phyloP scores from a whole-genome alignment of 768 basidiomycete genomes.

The Amanita inopinata region DNA sequence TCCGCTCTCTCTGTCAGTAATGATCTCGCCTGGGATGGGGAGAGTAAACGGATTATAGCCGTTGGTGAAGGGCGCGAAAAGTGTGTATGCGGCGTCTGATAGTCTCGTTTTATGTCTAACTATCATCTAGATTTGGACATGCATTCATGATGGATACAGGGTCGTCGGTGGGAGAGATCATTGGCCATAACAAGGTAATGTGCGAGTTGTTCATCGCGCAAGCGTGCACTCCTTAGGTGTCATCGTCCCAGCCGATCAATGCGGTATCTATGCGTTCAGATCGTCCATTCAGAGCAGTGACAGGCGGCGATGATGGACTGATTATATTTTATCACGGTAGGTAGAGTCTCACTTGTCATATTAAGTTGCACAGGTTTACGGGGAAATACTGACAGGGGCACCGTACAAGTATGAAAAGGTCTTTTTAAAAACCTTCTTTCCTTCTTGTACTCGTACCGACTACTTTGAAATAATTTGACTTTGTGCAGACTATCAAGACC shows the following conservation, averaged over 20 bases:
- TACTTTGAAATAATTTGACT: neutral
- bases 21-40: slow-evolving; percentile 94
- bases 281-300: slow-evolving; percentile 85
- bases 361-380: neutral
- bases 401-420: slow-evolving; percentile 91
- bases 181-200: slow-evolving; percentile 77
- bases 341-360: slow-evolving; percentile 4
- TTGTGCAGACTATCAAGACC: slow-evolving; percentile 61
- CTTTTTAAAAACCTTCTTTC: no score
- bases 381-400: slow-evolving; percentile 33
- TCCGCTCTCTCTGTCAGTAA: slow-evolving; percentile 42
- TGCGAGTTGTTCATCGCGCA: neutral
- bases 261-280: slow-evolving; percentile 82
- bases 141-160: slow-evolving; percentile 82
- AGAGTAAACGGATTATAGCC: slow-evolving; percentile 91
- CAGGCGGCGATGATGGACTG: slow-evolving; percentile 73
- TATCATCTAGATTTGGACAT: slow-evolving; percentile 56
- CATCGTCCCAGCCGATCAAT: slow-evolving; percentile 57
- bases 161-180: slow-evolving; percentile 78
- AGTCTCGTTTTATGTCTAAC: neutral
- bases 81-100: slow-evolving; percentile 26
- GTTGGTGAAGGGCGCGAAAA: slow-evolving; percentile 90
- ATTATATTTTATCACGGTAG: slow-evolving; percentile 78
- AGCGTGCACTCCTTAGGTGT: neutral
- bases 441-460: no score